Evolutionary conservation across 1,139 yeast species (phyloP).

Genomic region (Groenewaldozyma auringiensis): DNA sequence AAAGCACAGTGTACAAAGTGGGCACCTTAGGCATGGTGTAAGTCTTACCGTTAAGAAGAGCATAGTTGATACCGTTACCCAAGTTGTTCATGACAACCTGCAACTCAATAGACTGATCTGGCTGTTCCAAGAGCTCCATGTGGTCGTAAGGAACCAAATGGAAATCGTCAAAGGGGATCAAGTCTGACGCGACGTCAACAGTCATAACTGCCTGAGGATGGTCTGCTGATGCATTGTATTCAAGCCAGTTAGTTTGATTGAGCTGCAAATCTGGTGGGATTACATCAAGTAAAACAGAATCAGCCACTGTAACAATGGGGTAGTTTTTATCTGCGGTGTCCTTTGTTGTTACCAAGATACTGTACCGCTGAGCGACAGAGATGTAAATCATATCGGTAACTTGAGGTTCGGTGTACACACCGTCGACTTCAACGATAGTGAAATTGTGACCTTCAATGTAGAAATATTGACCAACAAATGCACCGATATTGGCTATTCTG

Average conservation of each 20-base stretch:
- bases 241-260: conserved; percentile 65
- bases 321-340: conserved; percentile 50
- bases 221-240: conserved; percentile 43
- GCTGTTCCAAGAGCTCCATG: conserved; percentile 47
- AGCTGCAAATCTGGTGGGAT: conserved; percentile 54
- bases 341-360: conserved; percentile 65
- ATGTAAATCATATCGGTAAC: conserved; percentile 54
- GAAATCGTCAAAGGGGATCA: conserved; percentile 45
- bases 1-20: conserved; percentile 60
- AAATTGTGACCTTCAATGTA: conserved; percentile 78
- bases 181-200: conserved; percentile 31
- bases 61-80: conserved; percentile 77
- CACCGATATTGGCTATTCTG: conserved; percentile 73
- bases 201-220: conserved; percentile 39
- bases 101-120: conserved; percentile 57
- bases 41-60: conserved; percentile 77
- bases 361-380: conserved; percentile 71
- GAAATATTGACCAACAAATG: conserved; percentile 78
- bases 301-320: conserved; percentile 71
- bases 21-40: conserved; percentile 77
- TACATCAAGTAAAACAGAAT: conserved; percentile 69
- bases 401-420: conserved; percentile 58
- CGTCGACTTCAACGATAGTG: conserved; percentile 77
- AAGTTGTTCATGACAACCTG: conserved; percentile 73
- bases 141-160: conserved; percentile 49